Base-by-base conservation (phyloP, 768 basidiomycete species). In the Mycena alexandri region DNA sequence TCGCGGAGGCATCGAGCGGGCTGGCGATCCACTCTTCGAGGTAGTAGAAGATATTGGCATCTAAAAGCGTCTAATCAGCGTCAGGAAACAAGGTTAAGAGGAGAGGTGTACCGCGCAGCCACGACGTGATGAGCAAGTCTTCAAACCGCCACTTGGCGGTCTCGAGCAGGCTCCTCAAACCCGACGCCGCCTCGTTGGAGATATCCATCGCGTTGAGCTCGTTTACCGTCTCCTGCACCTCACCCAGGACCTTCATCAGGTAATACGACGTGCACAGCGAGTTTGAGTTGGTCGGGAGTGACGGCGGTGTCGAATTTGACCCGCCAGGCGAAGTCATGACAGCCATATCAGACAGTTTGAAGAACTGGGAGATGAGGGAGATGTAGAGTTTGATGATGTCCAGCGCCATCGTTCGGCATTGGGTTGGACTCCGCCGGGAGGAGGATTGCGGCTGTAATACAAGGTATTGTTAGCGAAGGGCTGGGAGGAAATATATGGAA, bases 301-400 rank as follows among this genome's bases (percentile, higher is more conserved):
- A 78, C 5, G 83, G 79, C 5, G 89, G 84, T 9, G 83, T 73
- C 42, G 79, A 38, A 14, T 38, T 38, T 38, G 38, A 74, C 38
- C 79, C 81, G 34, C 73, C 76, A 0, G 85, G 76, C 2, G 88
- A 83, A 29, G 90, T 82, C 80, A 87, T 88, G 36, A 94, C 88
- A 4, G 89, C 87, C 73, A 92, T 86, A 73, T 93, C 94, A 9
- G 94, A 94, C 54, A 95, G 81, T 58, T 82, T 84, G 82, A 98
- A 96, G 79, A 95, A 94, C 71, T 94, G 88, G 5, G 94, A 95
- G 48, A 98, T 79, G 24, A 93, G 84, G 5, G 92, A 89, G 53
- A 94, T 90, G 80, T 96, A 98, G 46, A 93, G 86, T 74, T 91
- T 92, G 73, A 95, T 84, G 51, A 97, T 89, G 72, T 96, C 95